Base-by-base conservation (phyloP, 805 yeast genomes). In the Soucietia sequanensis region DNA sequence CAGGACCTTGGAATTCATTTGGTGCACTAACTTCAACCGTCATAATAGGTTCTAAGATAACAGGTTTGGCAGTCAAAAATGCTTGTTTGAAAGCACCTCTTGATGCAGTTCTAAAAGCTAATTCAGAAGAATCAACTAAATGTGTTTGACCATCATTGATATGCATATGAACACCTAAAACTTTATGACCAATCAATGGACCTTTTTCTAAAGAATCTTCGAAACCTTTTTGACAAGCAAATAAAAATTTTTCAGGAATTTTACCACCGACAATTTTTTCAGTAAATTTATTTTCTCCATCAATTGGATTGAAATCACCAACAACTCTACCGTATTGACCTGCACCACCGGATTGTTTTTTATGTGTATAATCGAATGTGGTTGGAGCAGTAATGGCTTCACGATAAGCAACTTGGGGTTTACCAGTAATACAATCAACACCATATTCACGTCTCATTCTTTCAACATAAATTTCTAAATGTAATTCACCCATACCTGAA, bases 271-370 rank as follows among this genome's bases (percentile, higher is more conserved):
- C 93, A 59, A 93, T 81, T 45, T 83, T 85, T 31, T 95, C 84
- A 55, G 83, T 79, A 63, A 91, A 93, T 48, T 69, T 68, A 62
- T 90, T 90, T 39, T 76, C 78, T 31, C 78, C 80, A 33, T 76
- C 84, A 31, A 76, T 57, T 35, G 89, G 80, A 5, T 72, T 64
- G 66, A 90, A 60, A 38, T 71, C 75, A 59, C 99, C 98, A 63
- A 89, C 84, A 55, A 91, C 96, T 70, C 90, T 82, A 65, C 96
- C 99, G 59, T 81, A 93, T 73, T 93, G 99, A 68, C 99, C 99
- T 47, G 98, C 95, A 78, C 99, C 99, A 65, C 99, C 99, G 56
- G 91, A 78, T 72, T 93, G 99, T 60, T 89, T 91, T 77, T 93
- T 93, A 73, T 91, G 98, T 19, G 96, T 84, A 68, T 83, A 88